Percentiles rank a stretch among this genome's conserved stretches.
Evolutionary conservation across 2,329 filamentous ascomycete species (phyloP).

Genomic region (Sarocladium brachiariae): DNA sequence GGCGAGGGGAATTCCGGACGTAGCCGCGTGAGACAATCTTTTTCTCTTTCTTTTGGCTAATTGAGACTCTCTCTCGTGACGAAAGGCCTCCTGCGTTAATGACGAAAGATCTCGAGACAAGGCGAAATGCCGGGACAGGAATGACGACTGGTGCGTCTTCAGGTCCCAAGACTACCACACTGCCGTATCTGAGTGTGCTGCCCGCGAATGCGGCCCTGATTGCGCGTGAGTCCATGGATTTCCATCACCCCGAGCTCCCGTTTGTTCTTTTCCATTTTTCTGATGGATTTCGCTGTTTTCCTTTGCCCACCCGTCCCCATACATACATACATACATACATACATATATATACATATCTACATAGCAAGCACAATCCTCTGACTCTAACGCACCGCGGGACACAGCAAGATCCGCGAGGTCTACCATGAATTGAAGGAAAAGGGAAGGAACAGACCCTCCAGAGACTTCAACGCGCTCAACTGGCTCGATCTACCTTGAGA

Average conservation of each 20-base stretch:
- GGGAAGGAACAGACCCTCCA: not conserved
- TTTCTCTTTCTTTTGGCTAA: no score
- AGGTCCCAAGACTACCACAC: not conserved
- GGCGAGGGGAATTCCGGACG: no score
- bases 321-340: no score
- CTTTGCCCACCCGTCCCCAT: no score
- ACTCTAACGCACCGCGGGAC: not conserved
- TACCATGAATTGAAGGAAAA: not conserved
- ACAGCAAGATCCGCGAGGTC: not conserved
- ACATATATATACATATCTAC: no score
- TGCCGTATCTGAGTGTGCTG: conserved; percentile 9
- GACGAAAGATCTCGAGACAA: not conserved
- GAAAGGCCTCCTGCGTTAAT: not conserved
- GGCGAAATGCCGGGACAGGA: not conserved
- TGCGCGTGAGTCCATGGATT: conserved; percentile 8
- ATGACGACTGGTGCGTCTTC: conserved; percentile 7
- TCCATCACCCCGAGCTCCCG: not conserved
- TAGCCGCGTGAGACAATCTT: no score
- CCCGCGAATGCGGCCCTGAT: not conserved
- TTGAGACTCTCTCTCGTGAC: not conserved
- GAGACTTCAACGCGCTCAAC: not conserved
- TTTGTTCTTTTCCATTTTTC: not conserved
- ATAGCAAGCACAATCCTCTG: no score
- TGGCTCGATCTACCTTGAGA: not conserved
- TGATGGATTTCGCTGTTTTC: not conserved